Evolutionary conservation across 2,329 filamentous ascomycete species (phyloP), one percentile per base, ranked within the genome.

Genomic region (Chalaropsis thielavioides): DNA sequence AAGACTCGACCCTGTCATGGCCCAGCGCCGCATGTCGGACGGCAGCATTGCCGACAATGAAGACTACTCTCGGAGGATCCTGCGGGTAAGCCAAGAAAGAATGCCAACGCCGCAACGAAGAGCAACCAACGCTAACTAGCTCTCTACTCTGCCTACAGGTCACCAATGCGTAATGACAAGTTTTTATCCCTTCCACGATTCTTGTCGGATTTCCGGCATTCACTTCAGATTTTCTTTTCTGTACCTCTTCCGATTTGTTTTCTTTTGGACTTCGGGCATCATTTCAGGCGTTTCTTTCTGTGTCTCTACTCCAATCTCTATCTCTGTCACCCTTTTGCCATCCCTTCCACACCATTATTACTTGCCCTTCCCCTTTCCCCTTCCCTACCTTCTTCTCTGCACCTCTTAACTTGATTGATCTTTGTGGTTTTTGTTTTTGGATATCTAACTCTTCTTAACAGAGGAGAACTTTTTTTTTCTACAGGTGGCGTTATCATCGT

Each of bases 11-110:
- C 90, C 91, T 7, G 86, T 91, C 69, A 86, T 95, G 81, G 86
- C 87, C 66, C 84, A 91, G 70, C 82, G 90, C 72, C 84, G 92
- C 75, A 83, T 92, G 78, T 96, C 92, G 76, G 90, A 94, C 72
- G 92, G 92, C 70, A 96, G 92, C 75, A 96, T 97, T 75, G 92
- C 92, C 63, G 92, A 97, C 75, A 95, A 96, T 76, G 86, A 95
- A 76, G 92, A 97, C 75, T 97, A 96, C 78, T 96, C 92, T 68
- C 85, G 92, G 77, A 88, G 89, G 77, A 96, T 97, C 76, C 83
- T 97, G 73, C 89, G 95, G 85, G 92, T 95, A 82, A 69, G 83
- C 78, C 15, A 46, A 46, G 4, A 46, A 38, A 38, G 1, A 38
- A 38, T n/a, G n/a, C 19, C 17, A 17, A 49, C 44, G 17, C n/a